These are phyloP conservation scores for Russula abietina DNA, from an alignment of 768 basidiomycete species.

Conservation along the genomic window DNA sequence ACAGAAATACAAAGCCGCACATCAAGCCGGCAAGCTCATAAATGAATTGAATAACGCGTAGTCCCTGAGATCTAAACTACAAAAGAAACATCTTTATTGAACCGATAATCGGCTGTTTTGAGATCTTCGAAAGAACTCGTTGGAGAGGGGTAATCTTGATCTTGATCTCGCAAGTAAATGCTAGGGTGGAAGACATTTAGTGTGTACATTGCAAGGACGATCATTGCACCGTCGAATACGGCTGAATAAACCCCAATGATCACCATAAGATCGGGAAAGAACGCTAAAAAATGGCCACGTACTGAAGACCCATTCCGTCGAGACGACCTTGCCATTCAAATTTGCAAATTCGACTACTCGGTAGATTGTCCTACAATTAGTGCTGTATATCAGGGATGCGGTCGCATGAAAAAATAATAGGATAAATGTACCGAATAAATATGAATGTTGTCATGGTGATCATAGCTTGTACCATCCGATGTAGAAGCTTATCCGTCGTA, in stretches of 20 bases:
- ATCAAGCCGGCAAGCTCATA: too few species aligned
- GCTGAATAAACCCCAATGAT: background rate
- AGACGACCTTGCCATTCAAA: slow-evolving; percentile 15
- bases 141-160: background rate
- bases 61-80: too few species aligned
- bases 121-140: too few species aligned
- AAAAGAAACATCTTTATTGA: too few species aligned
- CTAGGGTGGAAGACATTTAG: slow-evolving; percentile 21
- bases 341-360: slow-evolving; percentile 15
- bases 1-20: too few species aligned
- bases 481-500: slow-evolving; percentile 1
- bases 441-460: slow-evolving; percentile 17
- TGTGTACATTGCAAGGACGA: slow-evolving; percentile 17
- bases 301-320: slow-evolving; percentile 21
- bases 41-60: too few species aligned
- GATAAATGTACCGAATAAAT: slow-evolving; percentile 12
- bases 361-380: slow-evolving; percentile 18
- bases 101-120: too few species aligned
- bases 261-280: background rate
- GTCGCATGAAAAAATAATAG: background rate
- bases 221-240: slow-evolving; percentile 22
- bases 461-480: slow-evolving; percentile 15
- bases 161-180: background rate
- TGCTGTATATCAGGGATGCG: background rate
- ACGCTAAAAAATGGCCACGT: background rate